Evolutionary conservation across 2,329 filamentous ascomycete species (phyloP).

Genomic region (Aspergillus arachidicola): DNA sequence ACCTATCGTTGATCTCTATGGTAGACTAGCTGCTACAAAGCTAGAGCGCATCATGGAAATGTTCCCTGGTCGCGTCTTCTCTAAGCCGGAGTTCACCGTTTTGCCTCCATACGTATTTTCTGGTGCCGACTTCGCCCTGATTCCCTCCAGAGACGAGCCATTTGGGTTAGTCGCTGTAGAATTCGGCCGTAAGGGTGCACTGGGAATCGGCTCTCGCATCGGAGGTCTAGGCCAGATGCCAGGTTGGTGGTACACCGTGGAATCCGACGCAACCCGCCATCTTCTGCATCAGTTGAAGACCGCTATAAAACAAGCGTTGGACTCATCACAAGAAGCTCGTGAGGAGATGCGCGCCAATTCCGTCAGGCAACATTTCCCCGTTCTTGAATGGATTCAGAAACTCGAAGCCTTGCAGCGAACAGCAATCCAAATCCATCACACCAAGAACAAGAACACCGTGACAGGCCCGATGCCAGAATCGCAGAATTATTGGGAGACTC

Average conservation of each 20-base stretch:
- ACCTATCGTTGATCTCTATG: slow-evolving; percentile 68
- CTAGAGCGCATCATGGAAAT: slow-evolving; percentile 66
- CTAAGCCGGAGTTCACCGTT: slow-evolving; percentile 67
- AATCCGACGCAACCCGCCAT: slow-evolving; percentile 65
- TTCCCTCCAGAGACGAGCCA: slow-evolving; percentile 69
- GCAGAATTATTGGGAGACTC: slow-evolving; percentile 45
- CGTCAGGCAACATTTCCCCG: slow-evolving; percentile 67
- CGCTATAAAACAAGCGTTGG: slow-evolving; percentile 64
- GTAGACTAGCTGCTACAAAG: slow-evolving; percentile 68
- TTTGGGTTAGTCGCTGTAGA: slow-evolving; percentile 71
- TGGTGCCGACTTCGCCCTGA: slow-evolving; percentile 69
- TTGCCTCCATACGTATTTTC: slow-evolving; percentile 68
- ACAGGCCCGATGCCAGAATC: slow-evolving; percentile 24
- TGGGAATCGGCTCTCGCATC: slow-evolving; percentile 67
- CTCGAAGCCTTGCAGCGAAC: slow-evolving; percentile 64
- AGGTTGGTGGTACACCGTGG: slow-evolving; percentile 71
- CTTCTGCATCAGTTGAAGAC: slow-evolving; percentile 66
- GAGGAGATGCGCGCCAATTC: slow-evolving; percentile 67
- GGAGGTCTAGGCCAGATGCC: slow-evolving; percentile 71
- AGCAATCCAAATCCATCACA: slow-evolving; percentile 61
- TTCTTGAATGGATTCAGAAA: slow-evolving; percentile 68
- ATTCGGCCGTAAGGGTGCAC: slow-evolving; percentile 68
- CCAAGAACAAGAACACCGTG: slow-evolving; percentile 39
- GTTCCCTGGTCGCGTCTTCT: slow-evolving; percentile 67
- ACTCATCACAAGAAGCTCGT: slow-evolving; percentile 57